Evolutionary conservation across 768 basidiomycete genomes (phyloP), one percentile per base, ranked within the genome.

Genomic region (Trametes cinnabarina): DNA sequence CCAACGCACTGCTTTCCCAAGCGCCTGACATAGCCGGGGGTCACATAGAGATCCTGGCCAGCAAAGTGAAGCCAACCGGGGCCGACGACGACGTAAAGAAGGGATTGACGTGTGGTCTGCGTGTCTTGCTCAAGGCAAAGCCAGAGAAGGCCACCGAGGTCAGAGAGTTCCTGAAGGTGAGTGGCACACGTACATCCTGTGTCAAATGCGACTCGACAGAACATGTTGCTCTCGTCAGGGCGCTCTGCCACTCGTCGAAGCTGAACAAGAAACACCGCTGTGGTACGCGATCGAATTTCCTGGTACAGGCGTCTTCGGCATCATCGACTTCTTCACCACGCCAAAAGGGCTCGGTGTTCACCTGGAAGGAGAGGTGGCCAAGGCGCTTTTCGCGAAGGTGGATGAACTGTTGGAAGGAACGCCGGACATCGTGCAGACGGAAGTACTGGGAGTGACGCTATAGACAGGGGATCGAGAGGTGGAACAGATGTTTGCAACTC

Each of bases 231-330:
- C 46, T 54, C 3, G 25, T 30, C 19, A 75, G 73, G 63, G 69
- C 35, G 72, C 72, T 2, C 61, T 72, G 9, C 64, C 73, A 5
- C 63, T 74, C 9, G 71, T 77, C 43, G 69, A 75, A 44, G 69
- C 66, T 3, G 76, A 76, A 64, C 55, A 63, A 3, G 60, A 63
- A 41, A 76, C 76, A 12, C 66, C 68, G 14, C 62, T 70, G 35
- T 77, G 76, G 75, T 78, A 73, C 53, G 74, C 75, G 2, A 59
- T 77, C 40, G 69, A 74, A 58, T 74, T 72, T 56, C 65, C 72
- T 6, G 75, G 72, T 2, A 73, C 72, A 4, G 64, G 69, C 55
- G 65, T 65, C 14, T 77, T 78, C 58, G 75, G 65, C 3, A 73
- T 76, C 41, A 52, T 77, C 59, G 76, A 73, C 59, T 74, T 76